phyloP scores from a whole-genome alignment of 345 rosid genomes.

The Ricinus communis region DNA sequence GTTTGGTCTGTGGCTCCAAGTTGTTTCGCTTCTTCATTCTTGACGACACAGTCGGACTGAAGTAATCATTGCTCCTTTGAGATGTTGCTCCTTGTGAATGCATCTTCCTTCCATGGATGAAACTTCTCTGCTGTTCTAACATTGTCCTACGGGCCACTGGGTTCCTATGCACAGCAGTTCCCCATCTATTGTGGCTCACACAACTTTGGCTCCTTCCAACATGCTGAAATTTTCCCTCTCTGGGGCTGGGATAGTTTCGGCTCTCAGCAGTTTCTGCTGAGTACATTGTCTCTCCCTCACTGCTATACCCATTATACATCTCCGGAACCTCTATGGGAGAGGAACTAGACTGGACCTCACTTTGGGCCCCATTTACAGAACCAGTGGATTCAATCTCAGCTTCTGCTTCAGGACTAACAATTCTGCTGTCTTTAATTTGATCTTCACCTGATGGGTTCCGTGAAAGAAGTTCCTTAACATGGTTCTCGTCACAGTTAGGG shows the following conservation, averaged over 20 bases:
- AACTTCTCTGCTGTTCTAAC: slow-evolving; percentile 75
- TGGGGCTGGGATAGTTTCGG: slow-evolving; percentile 80
- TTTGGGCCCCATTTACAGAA: slow-evolving; percentile 61
- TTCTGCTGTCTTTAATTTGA: slow-evolving; percentile 25
- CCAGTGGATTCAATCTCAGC: slow-evolving; percentile 64
- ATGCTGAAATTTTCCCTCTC: slow-evolving; percentile 60
- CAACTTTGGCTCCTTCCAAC: slow-evolving; percentile 94
- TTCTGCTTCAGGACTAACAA: slow-evolving; percentile 21
- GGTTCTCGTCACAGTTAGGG: slow-evolving; percentile 35
- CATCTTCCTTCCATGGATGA: slow-evolving; percentile 67
- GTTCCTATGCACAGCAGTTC: slow-evolving; percentile 46
- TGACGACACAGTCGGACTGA: slow-evolving; percentile 85
- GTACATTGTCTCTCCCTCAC: slow-evolving; percentile 95
- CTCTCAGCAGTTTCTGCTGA: slow-evolving; percentile 99
- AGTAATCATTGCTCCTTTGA: slow-evolving; percentile 93
- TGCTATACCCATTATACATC: slow-evolving; percentile 53
- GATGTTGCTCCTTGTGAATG: slow-evolving; percentile 76
- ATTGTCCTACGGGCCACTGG: slow-evolving; percentile 46
- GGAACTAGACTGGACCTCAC: slow-evolving; percentile 65
- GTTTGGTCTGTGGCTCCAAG: slow-evolving; percentile 48
- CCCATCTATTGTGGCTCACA: slow-evolving; percentile 78
- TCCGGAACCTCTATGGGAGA: slow-evolving; percentile 42
- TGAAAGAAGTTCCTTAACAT: slow-evolving; percentile 27
- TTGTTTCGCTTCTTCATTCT: slow-evolving; percentile 79
- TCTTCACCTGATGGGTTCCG: slow-evolving; percentile 30